Evolutionary conservation across 176 grass and related monocot species (phyloP).

Genomic region (Hsuehochloa calcarea): DNA sequence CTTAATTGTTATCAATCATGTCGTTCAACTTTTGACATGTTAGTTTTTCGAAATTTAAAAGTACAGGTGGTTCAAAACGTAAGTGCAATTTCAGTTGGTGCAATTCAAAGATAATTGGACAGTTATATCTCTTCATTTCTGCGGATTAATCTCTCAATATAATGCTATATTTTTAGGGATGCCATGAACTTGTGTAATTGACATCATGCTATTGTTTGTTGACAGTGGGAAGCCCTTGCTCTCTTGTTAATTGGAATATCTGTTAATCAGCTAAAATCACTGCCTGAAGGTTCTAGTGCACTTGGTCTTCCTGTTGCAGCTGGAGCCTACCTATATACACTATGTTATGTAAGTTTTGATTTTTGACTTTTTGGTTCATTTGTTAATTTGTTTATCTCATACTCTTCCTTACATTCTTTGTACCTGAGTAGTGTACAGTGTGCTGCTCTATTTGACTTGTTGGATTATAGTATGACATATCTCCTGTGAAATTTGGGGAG

Average conservation of each 20-base stretch:
- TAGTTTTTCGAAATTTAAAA: slow-evolving; percentile 14
- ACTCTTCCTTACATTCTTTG: neutral
- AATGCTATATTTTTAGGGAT: neutral
- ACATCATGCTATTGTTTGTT: slow-evolving; percentile 28
- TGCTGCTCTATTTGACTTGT: slow-evolving; percentile 3
- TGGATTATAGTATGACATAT: neutral
- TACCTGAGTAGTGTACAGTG: neutral
- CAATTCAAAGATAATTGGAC: slow-evolving; percentile 3
- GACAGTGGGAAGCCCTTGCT: slow-evolving; percentile 94
- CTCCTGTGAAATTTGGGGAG: neutral
- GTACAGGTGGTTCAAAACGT: neutral
- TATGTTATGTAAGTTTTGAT: slow-evolving; percentile 81
- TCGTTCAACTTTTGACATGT: neutral
- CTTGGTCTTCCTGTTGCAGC: slow-evolving; percentile 82
- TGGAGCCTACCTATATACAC: slow-evolving; percentile 88
- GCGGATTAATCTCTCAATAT: neutral
- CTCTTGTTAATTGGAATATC: slow-evolving; percentile 96
- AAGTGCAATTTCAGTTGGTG: neutral
- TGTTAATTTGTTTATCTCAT: slow-evolving; percentile 3
- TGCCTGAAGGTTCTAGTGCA: slow-evolving; percentile 79
- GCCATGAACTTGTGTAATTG: slow-evolving; percentile 19
- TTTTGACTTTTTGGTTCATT: slow-evolving; percentile 11
- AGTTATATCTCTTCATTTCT: neutral
- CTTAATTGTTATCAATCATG: neutral
- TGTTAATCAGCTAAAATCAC: slow-evolving; percentile 88